Evolutionary conservation across 2,329 filamentous ascomycete genomes (phyloP), one percentile per base, ranked within the genome.

Genomic region (Colletotrichum magnum): DNA sequence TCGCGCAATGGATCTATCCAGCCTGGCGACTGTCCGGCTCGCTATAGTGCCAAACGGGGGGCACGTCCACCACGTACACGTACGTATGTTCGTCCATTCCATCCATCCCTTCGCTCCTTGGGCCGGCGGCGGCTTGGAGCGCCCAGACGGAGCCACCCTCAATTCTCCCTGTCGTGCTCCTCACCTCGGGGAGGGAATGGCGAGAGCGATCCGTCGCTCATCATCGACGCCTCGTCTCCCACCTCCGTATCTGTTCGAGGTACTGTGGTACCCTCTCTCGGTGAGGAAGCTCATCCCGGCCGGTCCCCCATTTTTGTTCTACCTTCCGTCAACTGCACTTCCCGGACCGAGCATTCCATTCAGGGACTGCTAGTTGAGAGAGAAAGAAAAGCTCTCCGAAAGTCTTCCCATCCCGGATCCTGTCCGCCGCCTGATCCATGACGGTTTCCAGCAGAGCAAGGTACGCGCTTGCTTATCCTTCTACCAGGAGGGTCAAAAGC

Each of bases 151-250:
- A 48, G 36, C 67, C 53, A 36, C 51, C 43, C 9, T 36, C 10
- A 47, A 47, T 48, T 57, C 67, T 69, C 67, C 67, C 67, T 69
- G 67, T 36, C 67, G 51, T 69, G 67, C 56, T 67, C 56, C 57
- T 61, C 67, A 52, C 51, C 63, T 69, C 51, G 50, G 36, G 47
- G 51, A 41, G 54, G 62, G 57, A 51, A 60, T 39, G 62, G 39
- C 24, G 43, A 61, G 54, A 68, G 54, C 65, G 65, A 65, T 65
- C 61, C 54, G 66, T 67, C 39, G 62, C 52, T 57, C 51, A 67
- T 60, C 45, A 32, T 48, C 66, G 50, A 57, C 57, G 51, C 51
- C 62, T 57, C 43, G 28, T 50, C 7, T 58, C 15, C 18, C n/a
- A 41, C 18, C 56, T 24, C 50, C 28, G 48, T 21, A 53, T 32